Base-by-base conservation (phyloP, 768 basidiomycete species). In the Rhizopogon vesiculosus region DNA sequence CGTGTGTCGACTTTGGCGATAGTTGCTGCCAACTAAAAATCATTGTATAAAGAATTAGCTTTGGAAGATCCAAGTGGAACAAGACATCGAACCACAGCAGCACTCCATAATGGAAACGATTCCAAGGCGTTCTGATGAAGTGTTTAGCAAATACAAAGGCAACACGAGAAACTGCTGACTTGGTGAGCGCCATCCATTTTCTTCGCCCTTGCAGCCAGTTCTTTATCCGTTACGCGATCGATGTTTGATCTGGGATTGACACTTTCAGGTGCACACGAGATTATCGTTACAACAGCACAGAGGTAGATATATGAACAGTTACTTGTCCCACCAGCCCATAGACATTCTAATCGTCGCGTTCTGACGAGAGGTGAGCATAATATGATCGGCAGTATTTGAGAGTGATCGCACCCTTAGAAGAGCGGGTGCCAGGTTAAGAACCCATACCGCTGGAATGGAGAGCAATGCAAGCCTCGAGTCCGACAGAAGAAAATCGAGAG, bases 161-260 rank as follows among this genome's bases (percentile, higher is more conserved):
- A n/a, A 45, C 12, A 16, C 6, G 15, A 22, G 19, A n/a, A 19
- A 19, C 18, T 10, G 4, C 55, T 40, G 22, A 56, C 55, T 48
- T 41, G 13, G 19, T 57, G 56, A n/a, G 56, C 56, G 41, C 45
- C 56, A 16, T 53, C 56, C 51, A 57, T 57, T 29, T 39, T 38
- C 13, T 48, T 52, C 38, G 41, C 43, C 7, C 18, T 51, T 12
- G 44, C 51, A 15, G 44, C 44, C 3, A 53, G 3, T 7, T 35
- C 51, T n/a, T 42, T 10, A 45, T 57, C 56, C 5, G 19, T 16
- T 9, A 53, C n/a, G 10, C 56, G 51, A 22, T 18, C 45, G 28
- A 57, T 28, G 35, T 57, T 57, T 38, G 19, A 10, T 25, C 56
- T 33, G 4, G 56, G 56, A 8, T 42, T 18, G 39, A 57, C 44